These are phyloP conservation scores for Rutidosis leptorrhynchoides DNA, from an alignment of 129 eudicot species.

Conservation along the genomic window DNA sequence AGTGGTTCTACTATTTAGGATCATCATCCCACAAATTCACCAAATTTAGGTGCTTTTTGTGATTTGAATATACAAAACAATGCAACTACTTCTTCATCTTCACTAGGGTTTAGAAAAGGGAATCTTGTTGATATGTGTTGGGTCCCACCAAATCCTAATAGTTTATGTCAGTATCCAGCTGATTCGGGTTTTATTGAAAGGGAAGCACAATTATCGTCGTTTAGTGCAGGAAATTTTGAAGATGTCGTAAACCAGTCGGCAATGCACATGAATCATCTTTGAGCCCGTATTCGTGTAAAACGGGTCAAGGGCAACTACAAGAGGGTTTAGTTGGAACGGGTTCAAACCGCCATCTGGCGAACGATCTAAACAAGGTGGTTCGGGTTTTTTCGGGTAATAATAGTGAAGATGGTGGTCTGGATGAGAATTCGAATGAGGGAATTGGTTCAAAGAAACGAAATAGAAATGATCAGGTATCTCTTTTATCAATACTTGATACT, in stretches of 20 bases:
- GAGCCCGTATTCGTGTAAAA: constrained; percentile 37
- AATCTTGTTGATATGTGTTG: constrained; percentile 36
- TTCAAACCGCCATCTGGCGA: constrained; percentile 38
- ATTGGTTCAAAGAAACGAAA: constrained; percentile 68
- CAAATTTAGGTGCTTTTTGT: constrained; percentile 44
- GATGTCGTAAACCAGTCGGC: constrained; percentile 58
- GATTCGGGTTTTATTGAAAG: constrained; percentile 78
- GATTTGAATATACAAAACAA: constrained; percentile 50
- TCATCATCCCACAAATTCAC: constrained; percentile 48
- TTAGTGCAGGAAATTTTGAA: constrained; percentile 62
- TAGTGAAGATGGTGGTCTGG: constrained; percentile 57
- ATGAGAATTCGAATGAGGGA: constrained; percentile 51
- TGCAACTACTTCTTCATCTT: constrained; percentile 38
- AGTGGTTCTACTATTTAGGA: constrained; percentile 59
- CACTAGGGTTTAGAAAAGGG: constrained; percentile 43
- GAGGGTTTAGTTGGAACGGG: constrained; percentile 43
- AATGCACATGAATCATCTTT: constrained; percentile 34
- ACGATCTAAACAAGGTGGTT: constrained; percentile 49
- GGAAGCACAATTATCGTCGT: constrained; percentile 71
- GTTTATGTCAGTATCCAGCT: constrained; percentile 64
- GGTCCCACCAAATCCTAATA: constrained; percentile 47
- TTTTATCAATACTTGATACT: neutral
- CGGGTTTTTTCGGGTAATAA: constrained; percentile 44
- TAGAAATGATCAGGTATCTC: constrained; percentile 57
- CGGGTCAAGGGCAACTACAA: constrained; percentile 44